Conservation (phyloP, 345 rosid genomes). For the Carallia pectinifolia region DNA sequence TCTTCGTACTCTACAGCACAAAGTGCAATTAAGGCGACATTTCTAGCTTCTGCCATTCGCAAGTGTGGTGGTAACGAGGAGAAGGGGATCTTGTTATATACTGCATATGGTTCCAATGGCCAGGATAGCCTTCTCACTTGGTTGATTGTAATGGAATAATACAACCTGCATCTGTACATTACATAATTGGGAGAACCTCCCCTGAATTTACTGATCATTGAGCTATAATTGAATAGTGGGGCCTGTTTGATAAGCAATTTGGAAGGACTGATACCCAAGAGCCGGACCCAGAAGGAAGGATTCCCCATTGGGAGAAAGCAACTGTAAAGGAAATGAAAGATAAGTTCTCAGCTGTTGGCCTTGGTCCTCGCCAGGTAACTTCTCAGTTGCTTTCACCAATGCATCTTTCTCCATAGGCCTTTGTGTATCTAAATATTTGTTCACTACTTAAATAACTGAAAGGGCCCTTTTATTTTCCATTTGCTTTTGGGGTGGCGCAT, state of each 20-base stretch:
- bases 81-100: constrained; percentile 63
- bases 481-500: too few relatives aligned
- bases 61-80: constrained; percentile 95
- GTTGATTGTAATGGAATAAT: not conserved
- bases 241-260: constrained; percentile 77
- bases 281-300: constrained; percentile 82
- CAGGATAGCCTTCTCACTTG: constrained; percentile 50
- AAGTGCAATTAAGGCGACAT: constrained; percentile 71
- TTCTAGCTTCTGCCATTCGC: constrained; percentile 78
- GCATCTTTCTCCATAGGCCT: not conserved
- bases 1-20: constrained; percentile 46
- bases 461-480: too few relatives aligned
- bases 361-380: constrained; percentile 92
- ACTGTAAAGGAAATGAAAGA: constrained; percentile 88
- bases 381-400: not conserved
- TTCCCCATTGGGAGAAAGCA: constrained; percentile 78
- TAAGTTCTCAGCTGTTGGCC: constrained; percentile 69
- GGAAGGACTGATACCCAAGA: constrained; percentile 71
- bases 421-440: not conserved
- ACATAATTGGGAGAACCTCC: not conserved
- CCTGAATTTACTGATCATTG: not conserved
- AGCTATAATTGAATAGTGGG: constrained; percentile 52
- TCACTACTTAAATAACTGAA: too few relatives aligned
- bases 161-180: not conserved
- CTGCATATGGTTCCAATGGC: constrained; percentile 82